Percentiles rank a stretch among this genome's conserved stretches.
Evolutionary conservation across 257 asterid species (phyloP).

Genomic region (Apocynum venetum): DNA sequence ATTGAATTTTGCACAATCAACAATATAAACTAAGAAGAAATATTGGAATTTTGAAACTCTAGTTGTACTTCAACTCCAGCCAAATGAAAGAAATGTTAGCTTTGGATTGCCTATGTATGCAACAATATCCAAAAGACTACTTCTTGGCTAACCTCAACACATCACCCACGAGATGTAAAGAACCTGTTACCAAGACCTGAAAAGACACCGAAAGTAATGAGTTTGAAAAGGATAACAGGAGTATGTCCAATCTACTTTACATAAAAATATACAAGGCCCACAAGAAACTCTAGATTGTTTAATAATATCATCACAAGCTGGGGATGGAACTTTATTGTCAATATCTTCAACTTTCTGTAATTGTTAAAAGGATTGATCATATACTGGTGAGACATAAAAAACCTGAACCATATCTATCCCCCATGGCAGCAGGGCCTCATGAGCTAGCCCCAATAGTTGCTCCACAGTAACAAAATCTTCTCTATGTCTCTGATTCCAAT

Average conservation of each 20-base stretch:
- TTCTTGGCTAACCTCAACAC: constrained; percentile 75
- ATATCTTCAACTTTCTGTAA: neutral
- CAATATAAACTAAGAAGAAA: neutral
- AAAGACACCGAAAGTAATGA: neutral
- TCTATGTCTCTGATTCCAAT: neutral
- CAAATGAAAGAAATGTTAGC: neutral
- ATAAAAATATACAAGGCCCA: neutral
- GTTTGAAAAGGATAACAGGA: neutral
- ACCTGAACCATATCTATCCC: neutral
- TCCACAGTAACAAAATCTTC: neutral
- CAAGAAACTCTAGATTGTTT: neutral
- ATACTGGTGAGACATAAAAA: neutral
- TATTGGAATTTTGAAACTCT: neutral
- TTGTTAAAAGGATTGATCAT: neutral
- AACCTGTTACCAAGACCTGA: constrained; percentile 91
- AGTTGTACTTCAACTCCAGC: neutral
- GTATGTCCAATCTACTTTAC: neutral
- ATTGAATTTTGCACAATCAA: neutral
- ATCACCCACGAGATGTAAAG: constrained; percentile 85
- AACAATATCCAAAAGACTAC: constrained; percentile 17
- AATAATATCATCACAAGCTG: neutral
- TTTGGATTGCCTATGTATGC: neutral
- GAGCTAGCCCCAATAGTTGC: neutral
- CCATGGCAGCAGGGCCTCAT: neutral
- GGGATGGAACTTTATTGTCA: neutral